These are phyloP conservation scores for Paraurostyla sp. DNA, from an alignment of 73 alveolate species.

Conservation along the genomic window DNA sequence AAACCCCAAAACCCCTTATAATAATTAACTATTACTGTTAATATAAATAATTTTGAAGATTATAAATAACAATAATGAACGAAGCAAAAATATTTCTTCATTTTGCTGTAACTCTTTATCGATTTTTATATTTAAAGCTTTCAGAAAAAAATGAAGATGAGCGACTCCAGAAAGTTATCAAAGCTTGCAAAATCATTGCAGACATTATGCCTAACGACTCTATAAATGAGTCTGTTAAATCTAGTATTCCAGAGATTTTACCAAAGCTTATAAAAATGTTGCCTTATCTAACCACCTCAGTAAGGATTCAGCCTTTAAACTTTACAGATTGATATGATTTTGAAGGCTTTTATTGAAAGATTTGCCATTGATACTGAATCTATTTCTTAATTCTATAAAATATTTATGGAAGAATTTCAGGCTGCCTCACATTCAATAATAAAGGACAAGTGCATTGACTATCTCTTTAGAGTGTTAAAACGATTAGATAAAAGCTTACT, in stretches of 20 bases:
- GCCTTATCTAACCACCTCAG: conserved; percentile 65
- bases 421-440: not conserved
- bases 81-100: conserved; percentile 75
- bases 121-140: not conserved
- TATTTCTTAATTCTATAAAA: conserved; percentile 45
- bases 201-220: conserved; percentile 74
- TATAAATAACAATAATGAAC: conserved; percentile 46
- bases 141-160: conserved; percentile 62
- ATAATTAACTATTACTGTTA: too few species aligned
- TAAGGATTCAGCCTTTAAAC: not conserved
- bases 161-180: conserved; percentile 60
- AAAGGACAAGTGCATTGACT: conserved; percentile 40
- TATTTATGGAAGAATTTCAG: conserved; percentile 54
- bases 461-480: not conserved
- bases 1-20: too few species aligned
- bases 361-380: conserved; percentile 66
- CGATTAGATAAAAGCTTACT: conserved; percentile 14
- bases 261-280: conserved; percentile 74
- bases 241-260: conserved; percentile 53
- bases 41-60: too few species aligned
- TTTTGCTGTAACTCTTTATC: conserved; percentile 56
- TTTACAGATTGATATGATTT: conserved; percentile 61
- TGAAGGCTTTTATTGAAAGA: conserved; percentile 63
- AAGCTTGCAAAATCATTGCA: conserved; percentile 74
- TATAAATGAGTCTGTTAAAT: conserved; percentile 47